These are phyloP conservation scores for Solanum ossicruentum DNA, from an alignment of 257 asterid species.

Conservation along the genomic window DNA sequence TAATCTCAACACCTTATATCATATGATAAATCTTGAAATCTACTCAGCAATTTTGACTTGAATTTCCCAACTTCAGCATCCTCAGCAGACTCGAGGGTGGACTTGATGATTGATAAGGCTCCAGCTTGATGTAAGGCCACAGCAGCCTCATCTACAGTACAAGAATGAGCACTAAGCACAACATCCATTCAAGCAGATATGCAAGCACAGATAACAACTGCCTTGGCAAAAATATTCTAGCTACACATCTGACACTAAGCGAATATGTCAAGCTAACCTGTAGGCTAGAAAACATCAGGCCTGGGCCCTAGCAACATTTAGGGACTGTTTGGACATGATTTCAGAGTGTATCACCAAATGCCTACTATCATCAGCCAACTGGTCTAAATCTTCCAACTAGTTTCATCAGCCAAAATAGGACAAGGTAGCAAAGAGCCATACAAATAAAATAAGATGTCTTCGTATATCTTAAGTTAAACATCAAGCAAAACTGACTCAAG, in stretches of 20 bases:
- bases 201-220: background rate
- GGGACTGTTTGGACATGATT: background rate
- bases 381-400: background rate
- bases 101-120: slow-evolving; percentile 38
- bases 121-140: slow-evolving; percentile 55
- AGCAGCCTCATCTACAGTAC: slow-evolving; percentile 50
- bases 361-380: background rate
- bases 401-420: background rate
- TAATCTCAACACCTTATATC: slow-evolving; percentile 11
- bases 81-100: slow-evolving; percentile 41
- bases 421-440: background rate
- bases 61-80: slow-evolving; percentile 42
- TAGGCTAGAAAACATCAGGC: background rate
- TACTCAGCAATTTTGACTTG: slow-evolving; percentile 36
- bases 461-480: background rate
- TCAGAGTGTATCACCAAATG: background rate
- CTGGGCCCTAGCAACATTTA: background rate
- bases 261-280: background rate
- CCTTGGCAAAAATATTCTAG: background rate
- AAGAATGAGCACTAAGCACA: background rate
- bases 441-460: background rate
- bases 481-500: background rate
- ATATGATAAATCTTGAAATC: slow-evolving; percentile 31
- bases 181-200: background rate
- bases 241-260: background rate